A percentile compares a stretch with the other conserved stretches of the same genome.
Evolutionary conservation across 164 flowering plant genomes (phyloP).

Genomic region (Umbilicus rupestris): DNA sequence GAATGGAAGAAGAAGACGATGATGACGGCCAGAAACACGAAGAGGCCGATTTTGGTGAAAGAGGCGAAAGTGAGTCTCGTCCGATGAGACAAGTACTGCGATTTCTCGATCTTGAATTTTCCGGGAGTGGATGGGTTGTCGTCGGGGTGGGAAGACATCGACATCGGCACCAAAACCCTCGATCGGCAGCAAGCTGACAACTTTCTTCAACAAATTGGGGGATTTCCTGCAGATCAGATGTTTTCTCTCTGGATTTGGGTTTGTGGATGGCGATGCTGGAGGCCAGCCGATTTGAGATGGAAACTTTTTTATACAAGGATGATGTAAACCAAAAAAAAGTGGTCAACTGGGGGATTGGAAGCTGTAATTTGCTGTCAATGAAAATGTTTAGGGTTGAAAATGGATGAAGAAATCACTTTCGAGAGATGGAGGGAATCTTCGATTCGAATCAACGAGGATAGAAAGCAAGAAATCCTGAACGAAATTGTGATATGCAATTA

Average conservation of each 20-base stretch:
- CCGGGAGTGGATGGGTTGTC: constrained; percentile 82
- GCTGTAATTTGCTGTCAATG: not conserved
- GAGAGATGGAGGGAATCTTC: not conserved
- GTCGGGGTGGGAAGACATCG: constrained; percentile 30
- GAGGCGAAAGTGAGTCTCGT: constrained; percentile 43
- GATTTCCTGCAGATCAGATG: no score
- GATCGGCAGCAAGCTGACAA: no score
- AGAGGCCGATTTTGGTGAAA: constrained; percentile 55
- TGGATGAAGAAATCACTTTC: not conserved
- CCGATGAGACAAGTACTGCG: constrained; percentile 26
- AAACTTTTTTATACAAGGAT: not conserved
- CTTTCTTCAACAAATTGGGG: no score
- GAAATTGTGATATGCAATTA: no score
- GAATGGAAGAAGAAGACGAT: constrained; percentile 56
- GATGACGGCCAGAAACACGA: constrained; percentile 43
- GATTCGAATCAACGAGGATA: not conserved
- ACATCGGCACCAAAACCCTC: no score
- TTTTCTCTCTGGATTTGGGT: no score
- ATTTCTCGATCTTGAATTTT: constrained; percentile 89
- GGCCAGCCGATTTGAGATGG: no score
- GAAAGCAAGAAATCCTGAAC: no score
- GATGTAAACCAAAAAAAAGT: not conserved
- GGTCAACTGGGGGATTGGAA: not conserved
- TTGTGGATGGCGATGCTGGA: no score
- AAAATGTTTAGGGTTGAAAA: not conserved